Evolutionary conservation across 1,284 basidiomycete species (phyloP), one percentile per base, ranked within the genome.

Genomic region (Trametes hirsuta): DNA sequence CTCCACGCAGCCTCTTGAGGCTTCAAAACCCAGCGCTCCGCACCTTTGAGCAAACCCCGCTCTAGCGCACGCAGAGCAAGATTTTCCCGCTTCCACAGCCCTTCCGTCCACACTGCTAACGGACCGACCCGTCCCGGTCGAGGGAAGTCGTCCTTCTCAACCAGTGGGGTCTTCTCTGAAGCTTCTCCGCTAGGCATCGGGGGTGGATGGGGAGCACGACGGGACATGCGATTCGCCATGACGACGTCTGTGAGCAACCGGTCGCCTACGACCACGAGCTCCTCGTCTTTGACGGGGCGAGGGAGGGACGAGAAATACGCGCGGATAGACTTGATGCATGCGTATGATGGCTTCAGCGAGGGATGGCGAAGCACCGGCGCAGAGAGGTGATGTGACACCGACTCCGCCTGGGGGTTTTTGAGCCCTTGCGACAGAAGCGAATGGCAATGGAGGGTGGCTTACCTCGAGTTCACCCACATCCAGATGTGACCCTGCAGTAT

Each of bases 221-320:
- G 72, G 6, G 68, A 62, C 79, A 92, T 86, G 45, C 94, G 87
- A 65, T 91, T 90, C 5, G 94, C 91, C 70, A 98, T 81, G 46
- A 97, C 84, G 18, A 96, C 79, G 73, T 98, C 96, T 0, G 96
- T 98, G 69, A 96, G 92, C 42, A 96, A 77, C 10, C 96, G 82
- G 76, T 98, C 96, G 1, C 96, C 96, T 10, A 98, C 85, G 18
- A 97, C 76, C 59, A 97, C 76, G 36, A 97, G 79, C 60, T 85
- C 84, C 47, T 83, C 78, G 66, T 86, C 84, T 14, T 71, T 71
- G 50, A 90, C 71, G 0, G 87, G 84, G 6, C 63, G 55, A 0
- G 71, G 79, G 8, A 86, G 77, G 2, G 84, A 84, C 5, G 75
- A 72, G 70, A 86, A 87, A 77, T 94, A 94, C 36, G 78, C 74